Evolutionary conservation across 345 rosid genomes (phyloP).

Genomic region (Linum trigynum): DNA sequence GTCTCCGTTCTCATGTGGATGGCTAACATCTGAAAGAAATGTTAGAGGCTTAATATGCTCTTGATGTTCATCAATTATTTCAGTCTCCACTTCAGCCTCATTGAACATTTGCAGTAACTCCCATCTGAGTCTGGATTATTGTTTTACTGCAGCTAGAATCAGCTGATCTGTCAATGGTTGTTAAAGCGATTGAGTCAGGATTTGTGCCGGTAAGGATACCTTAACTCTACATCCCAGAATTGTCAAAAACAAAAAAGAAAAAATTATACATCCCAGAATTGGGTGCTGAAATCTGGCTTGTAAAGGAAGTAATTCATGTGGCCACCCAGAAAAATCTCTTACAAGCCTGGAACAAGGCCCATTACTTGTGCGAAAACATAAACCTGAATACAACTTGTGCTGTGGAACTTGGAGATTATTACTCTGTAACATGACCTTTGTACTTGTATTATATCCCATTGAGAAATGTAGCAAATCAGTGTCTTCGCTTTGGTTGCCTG

Average conservation of each 20-base stretch:
- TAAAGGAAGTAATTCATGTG: no score
- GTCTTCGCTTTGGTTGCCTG: background rate
- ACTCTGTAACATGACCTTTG: no score
- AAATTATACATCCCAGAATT: no score
- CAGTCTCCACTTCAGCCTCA: background rate
- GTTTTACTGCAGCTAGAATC: conserved; percentile 43
- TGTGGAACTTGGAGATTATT: no score
- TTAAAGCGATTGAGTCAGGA: conserved; percentile 63
- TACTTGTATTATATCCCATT: no score
- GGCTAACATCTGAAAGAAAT: conserved; percentile 57
- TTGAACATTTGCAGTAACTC: background rate
- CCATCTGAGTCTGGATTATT: conserved; percentile 17
- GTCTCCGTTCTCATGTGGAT: conserved; percentile 82
- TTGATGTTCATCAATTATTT: no score
- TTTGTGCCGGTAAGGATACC: conserved; percentile 60
- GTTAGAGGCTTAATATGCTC: conserved; percentile 32
- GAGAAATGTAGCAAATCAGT: background rate
- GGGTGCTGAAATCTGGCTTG: no score
- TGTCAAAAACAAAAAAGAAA: no score
- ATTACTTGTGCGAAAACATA: no score
- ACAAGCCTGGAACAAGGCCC: no score
- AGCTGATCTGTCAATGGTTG: conserved; percentile 53
- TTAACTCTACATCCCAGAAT: background rate
- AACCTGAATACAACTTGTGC: no score
- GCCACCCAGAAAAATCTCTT: no score